Conservation (phyloP, 208 protist genomes). For the Trichomonas vaginalis region DNA sequence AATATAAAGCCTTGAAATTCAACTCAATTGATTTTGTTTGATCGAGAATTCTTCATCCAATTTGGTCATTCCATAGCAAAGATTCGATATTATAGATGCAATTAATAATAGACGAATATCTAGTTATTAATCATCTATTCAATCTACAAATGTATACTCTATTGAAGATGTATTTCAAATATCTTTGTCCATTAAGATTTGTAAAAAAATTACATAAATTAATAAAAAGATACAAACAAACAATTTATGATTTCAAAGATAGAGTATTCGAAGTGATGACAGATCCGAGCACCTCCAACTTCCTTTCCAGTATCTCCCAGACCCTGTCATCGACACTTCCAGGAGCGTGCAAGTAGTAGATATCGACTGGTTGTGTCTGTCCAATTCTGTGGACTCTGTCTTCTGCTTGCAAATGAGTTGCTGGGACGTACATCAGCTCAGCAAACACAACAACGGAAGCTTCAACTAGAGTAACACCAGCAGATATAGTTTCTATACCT, state of each 20-base stretch:
- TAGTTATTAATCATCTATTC: too few species aligned
- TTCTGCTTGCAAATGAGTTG: slow-evolving; percentile 37
- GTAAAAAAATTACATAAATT: too few species aligned
- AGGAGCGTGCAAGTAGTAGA: not conserved
- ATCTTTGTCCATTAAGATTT: too few species aligned
- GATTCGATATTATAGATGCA: too few species aligned
- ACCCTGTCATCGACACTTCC: slow-evolving; percentile 14
- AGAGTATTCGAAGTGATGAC: not conserved
- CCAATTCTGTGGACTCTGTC: slow-evolving; percentile 26
- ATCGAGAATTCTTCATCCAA: too few species aligned
- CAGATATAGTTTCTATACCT: not conserved
- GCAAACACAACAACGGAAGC: slow-evolving; percentile 41
- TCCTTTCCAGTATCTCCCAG: not conserved
- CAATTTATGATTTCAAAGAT: not conserved
- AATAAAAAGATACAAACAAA: too few species aligned
- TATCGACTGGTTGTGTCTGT: not conserved
- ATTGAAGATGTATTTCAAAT: too few species aligned
- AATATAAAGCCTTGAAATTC: too few species aligned
- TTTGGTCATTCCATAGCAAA: too few species aligned
- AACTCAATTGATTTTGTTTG: too few species aligned
- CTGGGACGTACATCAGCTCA: slow-evolving; percentile 43
- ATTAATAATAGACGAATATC: too few species aligned
- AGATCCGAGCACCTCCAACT: not conserved
- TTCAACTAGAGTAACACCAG: slow-evolving; percentile 36
- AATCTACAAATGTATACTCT: too few species aligned